Conservation (phyloP, 345 rosid genomes). For the Moricandia arvensis region DNA sequence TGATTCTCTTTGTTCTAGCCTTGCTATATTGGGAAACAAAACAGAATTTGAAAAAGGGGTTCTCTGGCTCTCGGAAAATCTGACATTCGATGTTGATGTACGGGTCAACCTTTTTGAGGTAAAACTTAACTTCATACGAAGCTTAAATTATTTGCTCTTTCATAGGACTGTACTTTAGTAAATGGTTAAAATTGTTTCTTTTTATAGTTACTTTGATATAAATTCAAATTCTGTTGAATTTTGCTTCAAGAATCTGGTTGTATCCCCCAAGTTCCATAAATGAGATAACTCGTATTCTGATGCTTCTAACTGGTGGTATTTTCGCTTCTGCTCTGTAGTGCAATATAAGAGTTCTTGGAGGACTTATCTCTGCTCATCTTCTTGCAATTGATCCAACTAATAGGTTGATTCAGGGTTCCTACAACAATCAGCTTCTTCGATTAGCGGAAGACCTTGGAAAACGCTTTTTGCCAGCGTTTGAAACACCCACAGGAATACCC, state of each 20-base stretch:
- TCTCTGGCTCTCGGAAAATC: conserved; percentile 84
- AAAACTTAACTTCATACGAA: not conserved
- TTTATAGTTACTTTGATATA: not conserved
- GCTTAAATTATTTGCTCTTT: not conserved
- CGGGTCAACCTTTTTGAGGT: conserved; percentile 97
- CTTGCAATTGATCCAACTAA: conserved; percentile 84
- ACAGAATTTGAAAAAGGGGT: conserved; percentile 83
- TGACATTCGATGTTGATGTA: conserved; percentile 76
- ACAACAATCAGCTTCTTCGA: conserved; percentile 71
- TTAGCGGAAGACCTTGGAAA: conserved; percentile 87
- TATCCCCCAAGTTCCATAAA: not conserved
- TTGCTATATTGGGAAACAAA: conserved; percentile 78
- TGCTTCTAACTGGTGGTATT: conserved; percentile 32
- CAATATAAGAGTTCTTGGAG: conserved; percentile 99
- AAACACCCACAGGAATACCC: conserved; percentile 87
- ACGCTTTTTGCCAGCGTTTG: conserved; percentile 86
- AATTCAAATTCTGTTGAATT: conserved; percentile 2
- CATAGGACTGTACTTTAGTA: not conserved
- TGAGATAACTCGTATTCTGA: conserved; percentile 4
- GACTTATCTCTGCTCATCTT: conserved; percentile 98
- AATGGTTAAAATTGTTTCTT: conserved; percentile 6
- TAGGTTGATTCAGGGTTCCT: conserved; percentile 74
- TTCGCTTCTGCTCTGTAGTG: conserved; percentile 59
- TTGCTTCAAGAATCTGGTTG: not conserved
- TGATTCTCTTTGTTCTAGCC: conserved; percentile 55